These are phyloP conservation scores for Epichloe amarillans DNA, from an alignment of 2,329 filamentous ascomycete genomes.

Conservation along the genomic window DNA sequence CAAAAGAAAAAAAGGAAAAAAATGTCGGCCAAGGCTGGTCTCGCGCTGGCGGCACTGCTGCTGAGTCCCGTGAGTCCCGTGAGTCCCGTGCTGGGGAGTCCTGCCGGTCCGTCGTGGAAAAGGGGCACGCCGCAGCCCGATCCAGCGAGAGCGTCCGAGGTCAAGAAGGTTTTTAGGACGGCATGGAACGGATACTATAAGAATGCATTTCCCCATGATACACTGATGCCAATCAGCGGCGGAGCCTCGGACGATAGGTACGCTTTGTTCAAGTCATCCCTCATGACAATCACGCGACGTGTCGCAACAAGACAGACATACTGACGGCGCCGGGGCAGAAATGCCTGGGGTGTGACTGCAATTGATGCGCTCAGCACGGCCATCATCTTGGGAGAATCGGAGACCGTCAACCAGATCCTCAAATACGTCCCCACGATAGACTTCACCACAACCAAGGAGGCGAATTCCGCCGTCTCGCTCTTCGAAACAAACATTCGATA, in stretches of 20 bases:
- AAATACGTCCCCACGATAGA: slow-evolving; percentile 57
- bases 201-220: slow-evolving; percentile 67
- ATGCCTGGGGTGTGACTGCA: slow-evolving; percentile 73
- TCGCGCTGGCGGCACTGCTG: not conserved
- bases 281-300: not conserved
- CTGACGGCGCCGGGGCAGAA: slow-evolving; percentile 32
- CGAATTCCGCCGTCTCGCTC: slow-evolving; percentile 47
- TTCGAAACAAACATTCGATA: slow-evolving; percentile 92
- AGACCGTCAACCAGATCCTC: slow-evolving; percentile 60
- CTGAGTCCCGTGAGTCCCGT: not conserved
- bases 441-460: slow-evolving; percentile 43
- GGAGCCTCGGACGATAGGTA: slow-evolving; percentile 56
- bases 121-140: not conserved
- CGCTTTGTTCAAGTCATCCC: slow-evolving; percentile 6
- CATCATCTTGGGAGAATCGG: slow-evolving; percentile 56
- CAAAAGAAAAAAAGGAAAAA: not conserved
- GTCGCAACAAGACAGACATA: too few relatives aligned
- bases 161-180: slow-evolving; percentile 54
- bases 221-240: slow-evolving; percentile 55
- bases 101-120: not conserved
- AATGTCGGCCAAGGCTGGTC: not conserved
- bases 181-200: slow-evolving; percentile 62
- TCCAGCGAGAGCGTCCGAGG: slow-evolving; percentile 10
- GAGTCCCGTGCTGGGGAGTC: not conserved
- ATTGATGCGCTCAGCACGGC: slow-evolving; percentile 73